These are phyloP conservation scores for Beauveria sp. DNA, from an alignment of 2,329 filamentous ascomycete genomes.

Conservation along the genomic window DNA sequence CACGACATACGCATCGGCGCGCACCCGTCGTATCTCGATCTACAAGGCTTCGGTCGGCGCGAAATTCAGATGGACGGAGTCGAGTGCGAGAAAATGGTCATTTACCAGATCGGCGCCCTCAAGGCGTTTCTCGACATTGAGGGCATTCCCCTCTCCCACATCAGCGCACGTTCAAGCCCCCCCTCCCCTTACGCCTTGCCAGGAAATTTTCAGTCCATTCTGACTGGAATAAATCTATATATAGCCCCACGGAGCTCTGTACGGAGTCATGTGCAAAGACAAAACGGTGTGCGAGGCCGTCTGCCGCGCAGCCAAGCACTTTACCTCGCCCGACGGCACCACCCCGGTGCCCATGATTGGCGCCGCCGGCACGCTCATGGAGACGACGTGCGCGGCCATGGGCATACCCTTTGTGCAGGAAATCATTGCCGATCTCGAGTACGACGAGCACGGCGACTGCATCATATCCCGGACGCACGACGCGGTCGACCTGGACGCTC, in stretches of 20 bases:
- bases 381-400: not conserved
- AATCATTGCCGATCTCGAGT: conserved; percentile 5
- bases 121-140: conserved; percentile 14
- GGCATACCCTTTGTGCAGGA: conserved; percentile 5
- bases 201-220: too few relatives aligned
- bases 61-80: conserved; percentile 9
- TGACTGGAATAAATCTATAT: not conserved
- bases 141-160: conserved; percentile 15
- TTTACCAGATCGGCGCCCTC: conserved; percentile 12
- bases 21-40: conserved; percentile 10
- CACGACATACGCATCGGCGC: conserved; percentile 10
- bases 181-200: not conserved
- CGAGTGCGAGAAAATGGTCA: conserved; percentile 10
- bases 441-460: not conserved
- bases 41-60: conserved; percentile 11
- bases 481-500: not conserved
- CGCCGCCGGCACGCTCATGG: conserved; percentile 2
- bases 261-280: conserved; percentile 6
- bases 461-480: conserved; percentile 5
- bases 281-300: not conserved
- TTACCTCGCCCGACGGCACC: not conserved
- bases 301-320: not conserved
- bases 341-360: conserved; percentile 5
- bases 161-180: not conserved
- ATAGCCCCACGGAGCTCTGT: conserved; percentile 1